Base-by-base conservation (phyloP, 1,284 basidiomycete species). In the Austropuccinia psidii region DNA sequence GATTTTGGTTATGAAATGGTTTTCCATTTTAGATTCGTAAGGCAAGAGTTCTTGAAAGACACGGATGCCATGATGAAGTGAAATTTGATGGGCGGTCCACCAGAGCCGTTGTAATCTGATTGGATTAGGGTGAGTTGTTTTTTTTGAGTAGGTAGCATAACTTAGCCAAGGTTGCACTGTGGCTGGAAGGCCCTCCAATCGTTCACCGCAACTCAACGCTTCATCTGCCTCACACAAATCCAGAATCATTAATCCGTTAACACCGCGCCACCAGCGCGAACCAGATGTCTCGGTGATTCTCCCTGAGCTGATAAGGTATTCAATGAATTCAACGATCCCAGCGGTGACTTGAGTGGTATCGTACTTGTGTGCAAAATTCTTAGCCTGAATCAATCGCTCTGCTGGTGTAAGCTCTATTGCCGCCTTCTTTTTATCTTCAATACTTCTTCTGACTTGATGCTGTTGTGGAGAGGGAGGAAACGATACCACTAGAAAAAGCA, bases 11-110 rank as follows among this genome's bases (percentile, higher is more conserved):
- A 65, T 65, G 35, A 65, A 65, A 5, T 65, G 43, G 45, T 27
- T 50, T 21, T 65, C 62, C 17, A 65, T 65, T 17, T 31, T 29
- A 27, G 62, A 49, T 50, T 65, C 62, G 29, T 47, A n/a, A 24
- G 27, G 15, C 33, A 65, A 50, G 31, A 65, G 33, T 27, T 65
- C 62, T 21, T 27, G 45, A 37, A 65, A 65, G 11, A 31, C 31
- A 37, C 27, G 45, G 39, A 65, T 65, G 17, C 29, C 62, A 24
- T 21, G 35, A 50, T 65, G 62, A 15, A 65, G 62, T 27, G 62
- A 65, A 9, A 49, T 65, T 65, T 65, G 62, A 37, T 65, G 62
- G 2, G 62, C 62, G 29, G 37, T 49, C 62, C 62, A 65, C 62
- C 62, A 65, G 8, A 65, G 47, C 19, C 21, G 27, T 50, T 65